Conservation (phyloP, 2,329 filamentous ascomycete species). For the Pyrenochaeta sp. region DNA sequence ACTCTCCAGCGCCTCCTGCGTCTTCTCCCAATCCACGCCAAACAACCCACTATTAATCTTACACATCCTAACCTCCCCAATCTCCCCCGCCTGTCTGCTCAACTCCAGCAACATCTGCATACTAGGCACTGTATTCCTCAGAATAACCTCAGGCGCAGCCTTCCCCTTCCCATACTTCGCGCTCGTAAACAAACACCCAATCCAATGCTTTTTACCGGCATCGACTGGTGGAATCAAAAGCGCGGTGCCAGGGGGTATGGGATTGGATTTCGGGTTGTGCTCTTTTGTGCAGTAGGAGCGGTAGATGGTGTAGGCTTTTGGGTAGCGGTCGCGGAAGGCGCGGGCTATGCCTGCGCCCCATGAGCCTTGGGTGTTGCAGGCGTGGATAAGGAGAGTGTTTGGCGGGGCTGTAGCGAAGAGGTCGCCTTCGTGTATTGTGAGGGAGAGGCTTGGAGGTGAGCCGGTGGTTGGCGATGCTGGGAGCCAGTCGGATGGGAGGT, state of each 20-base stretch:
- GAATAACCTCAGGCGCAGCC: constrained; percentile 55
- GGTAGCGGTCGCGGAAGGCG: constrained; percentile 61
- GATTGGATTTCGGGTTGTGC: constrained; percentile 29
- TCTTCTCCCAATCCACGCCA: constrained; percentile 62
- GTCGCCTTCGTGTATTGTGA: constrained; percentile 51
- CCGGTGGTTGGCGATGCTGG: not conserved
- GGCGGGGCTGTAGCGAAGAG: constrained; percentile 61
- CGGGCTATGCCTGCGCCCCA: constrained; percentile 69
- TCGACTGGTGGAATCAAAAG: constrained; percentile 63
- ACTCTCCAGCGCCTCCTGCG: constrained; percentile 52
- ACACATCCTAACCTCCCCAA: constrained; percentile 56
- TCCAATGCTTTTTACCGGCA: constrained; percentile 56
- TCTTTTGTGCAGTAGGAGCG: constrained; percentile 54
- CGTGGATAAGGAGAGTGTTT: constrained; percentile 63
- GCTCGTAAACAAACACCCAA: constrained; percentile 68
- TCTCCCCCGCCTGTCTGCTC: constrained; percentile 42
- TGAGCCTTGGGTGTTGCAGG: constrained; percentile 65
- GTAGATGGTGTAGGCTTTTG: constrained; percentile 60
- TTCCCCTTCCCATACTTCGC: constrained; percentile 56
- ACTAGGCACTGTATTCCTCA: constrained; percentile 59
- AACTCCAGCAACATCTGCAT: constrained; percentile 59
- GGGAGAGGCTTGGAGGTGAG: constrained; percentile 1
- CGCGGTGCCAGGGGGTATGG: constrained; percentile 55
- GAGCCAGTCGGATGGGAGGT: constrained; percentile 11
- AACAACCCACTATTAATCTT: constrained; percentile 68